Evolutionary conservation across 176 grass and related monocot genomes (phyloP), one percentile per base, ranked within the genome.

Genomic region (Elymus sibiricus): DNA sequence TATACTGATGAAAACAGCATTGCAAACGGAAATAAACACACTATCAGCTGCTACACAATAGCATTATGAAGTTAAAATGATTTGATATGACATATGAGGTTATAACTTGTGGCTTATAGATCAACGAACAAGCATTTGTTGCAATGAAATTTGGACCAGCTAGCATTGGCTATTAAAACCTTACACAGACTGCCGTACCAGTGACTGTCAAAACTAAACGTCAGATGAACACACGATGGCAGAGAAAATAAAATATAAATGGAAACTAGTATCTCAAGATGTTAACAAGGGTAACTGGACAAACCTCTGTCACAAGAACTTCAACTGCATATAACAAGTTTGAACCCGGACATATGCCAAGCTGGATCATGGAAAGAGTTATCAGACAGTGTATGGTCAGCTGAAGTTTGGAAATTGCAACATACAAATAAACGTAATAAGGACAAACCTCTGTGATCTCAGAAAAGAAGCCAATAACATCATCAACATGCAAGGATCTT

Each of bases 241-340:
- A 65, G 65, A 63, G 46, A 70, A 84, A 32, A 82, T 67, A 70
- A 40, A 82, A 79, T 47, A 39, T n/a, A 85, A 53, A 90, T 56
- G 81, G 47, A 87, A 86, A 84, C 71, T 26, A 55, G 34, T 80
- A 74, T 67, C 19, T 37, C 61, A 80, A 47, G 29, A 71, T 79
- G 35, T 88, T 79, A 85, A 74, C 26, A 64, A 47, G 69, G 85
- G 67, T 38, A 81, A 80, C 74, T 86, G n/a, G 15, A 90, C 90
- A 83, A 94, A 99, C 97, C 97, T 93, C 92, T 81, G 97, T 94
- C 55, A 94, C 97, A 72, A 99, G 86, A 87, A 99, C 92, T 82
- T 97, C 94, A 8, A 99, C 94, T 69, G 94, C 97, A 7, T 90
- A 99, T 83, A 99, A 90, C 60, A 97, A 91, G 76, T 97, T 99